These are phyloP conservation scores for Taiozyma onychis DNA, from an alignment of 1,139 yeast genomes.

Conservation along the genomic window DNA sequence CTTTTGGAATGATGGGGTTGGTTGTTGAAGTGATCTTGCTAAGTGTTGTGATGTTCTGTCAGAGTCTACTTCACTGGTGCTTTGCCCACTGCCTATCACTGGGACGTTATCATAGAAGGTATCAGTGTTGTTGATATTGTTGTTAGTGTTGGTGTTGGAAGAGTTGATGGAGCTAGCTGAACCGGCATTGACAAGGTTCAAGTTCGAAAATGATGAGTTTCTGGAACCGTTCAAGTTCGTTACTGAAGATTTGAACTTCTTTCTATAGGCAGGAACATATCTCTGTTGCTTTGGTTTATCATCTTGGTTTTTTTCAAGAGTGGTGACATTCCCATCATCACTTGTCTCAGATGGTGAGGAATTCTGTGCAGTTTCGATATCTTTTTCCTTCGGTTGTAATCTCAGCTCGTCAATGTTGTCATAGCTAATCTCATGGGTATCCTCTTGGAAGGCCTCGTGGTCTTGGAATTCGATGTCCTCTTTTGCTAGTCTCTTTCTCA, in stretches of 20 bases:
- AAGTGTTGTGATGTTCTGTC: conserved; percentile 8
- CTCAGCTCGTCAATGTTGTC: conserved; percentile 25
- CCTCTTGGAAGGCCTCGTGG: conserved; percentile 22
- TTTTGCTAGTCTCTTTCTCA: conserved; percentile 29
- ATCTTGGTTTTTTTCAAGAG: conserved; percentile 11
- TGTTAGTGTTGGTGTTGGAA: conserved; percentile 16
- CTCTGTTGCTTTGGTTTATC: conserved; percentile 15
- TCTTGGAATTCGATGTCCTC: conserved; percentile 31
- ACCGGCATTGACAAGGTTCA: conserved; percentile 19
- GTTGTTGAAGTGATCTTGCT: conserved; percentile 21
- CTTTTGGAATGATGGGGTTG: conserved; percentile 20
- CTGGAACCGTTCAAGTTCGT: conserved; percentile 12
- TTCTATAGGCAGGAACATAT: conserved; percentile 34
- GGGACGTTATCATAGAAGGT: conserved; percentile 21
- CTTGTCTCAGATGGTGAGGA: conserved; percentile 6
- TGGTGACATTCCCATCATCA: conserved; percentile 13
- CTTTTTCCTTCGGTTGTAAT: conserved; percentile 2
- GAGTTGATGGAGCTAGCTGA: conserved; percentile 31
- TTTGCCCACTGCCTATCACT: conserved; percentile 9
- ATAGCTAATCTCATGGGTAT: conserved; percentile 28
- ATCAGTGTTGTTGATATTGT: conserved; percentile 14
- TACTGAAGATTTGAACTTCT: conserved; percentile 25
- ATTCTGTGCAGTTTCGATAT: neutral
- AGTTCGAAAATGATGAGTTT: conserved; percentile 24
- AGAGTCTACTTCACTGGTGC: neutral